phyloP scores from a whole-genome alignment of 192 early-diverging fungal genomes.

The Backusella parvicylindrica region DNA sequence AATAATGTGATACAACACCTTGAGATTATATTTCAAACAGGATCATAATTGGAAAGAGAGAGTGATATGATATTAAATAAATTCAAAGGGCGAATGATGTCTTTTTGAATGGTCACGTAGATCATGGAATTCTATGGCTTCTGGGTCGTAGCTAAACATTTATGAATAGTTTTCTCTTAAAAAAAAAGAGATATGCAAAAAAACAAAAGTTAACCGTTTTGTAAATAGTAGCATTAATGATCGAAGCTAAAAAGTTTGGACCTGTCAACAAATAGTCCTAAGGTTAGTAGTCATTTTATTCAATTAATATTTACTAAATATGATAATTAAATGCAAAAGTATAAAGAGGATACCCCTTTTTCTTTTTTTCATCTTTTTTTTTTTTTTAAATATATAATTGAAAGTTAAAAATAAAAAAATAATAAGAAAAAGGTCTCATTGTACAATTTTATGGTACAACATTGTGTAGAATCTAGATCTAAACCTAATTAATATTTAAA shows the following conservation, averaged over 20 bases:
- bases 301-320: background rate
- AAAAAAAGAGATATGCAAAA: no score
- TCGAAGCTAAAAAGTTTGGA: background rate
- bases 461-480: background rate
- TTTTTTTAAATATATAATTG: background rate
- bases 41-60: background rate
- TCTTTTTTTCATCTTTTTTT: background rate
- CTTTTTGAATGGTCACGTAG: background rate
- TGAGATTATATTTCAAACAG: background rate
- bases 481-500: background rate
- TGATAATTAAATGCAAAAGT: background rate
- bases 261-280: background rate
- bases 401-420: background rate
- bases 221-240: background rate
- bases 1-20: conserved; percentile 1
- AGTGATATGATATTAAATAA: background rate
- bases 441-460: background rate
- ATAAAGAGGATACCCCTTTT: background rate
- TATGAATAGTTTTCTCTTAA: background rate
- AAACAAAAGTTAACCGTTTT: background rate
- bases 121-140: background rate
- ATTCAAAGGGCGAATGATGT: background rate
- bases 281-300: background rate
- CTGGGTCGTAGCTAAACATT: background rate
- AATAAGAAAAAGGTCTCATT: background rate